Base-by-base conservation (phyloP, 768 basidiomycete genomes). In the Hydnomerulius pinastri region DNA sequence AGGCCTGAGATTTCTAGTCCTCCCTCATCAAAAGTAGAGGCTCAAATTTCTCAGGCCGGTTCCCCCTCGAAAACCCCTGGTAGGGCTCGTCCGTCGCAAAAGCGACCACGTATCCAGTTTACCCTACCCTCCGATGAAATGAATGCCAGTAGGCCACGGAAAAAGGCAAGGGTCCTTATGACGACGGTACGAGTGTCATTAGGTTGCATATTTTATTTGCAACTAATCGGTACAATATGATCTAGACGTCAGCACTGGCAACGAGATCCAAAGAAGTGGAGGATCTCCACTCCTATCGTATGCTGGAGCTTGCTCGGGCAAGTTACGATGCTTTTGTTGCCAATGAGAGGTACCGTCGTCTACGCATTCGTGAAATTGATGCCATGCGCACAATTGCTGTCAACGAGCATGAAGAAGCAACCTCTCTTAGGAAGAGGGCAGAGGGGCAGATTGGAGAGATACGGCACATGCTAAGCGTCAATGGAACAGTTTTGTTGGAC, bases 221-320 rank as follows among this genome's bases (percentile, higher is more conserved):
- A 32, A 32, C 32, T 32, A 32, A 32, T 6, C 11, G 6, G 6
- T 32, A 32, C 32, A 32, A 32, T 32, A 32, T 44, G 12, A 33
- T 11, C 23, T 46, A 41, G 43, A 7, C 11, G 5, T 46, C 38
- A 2, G 44, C n/a, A n/a, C n/a, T n/a, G n/a, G n/a, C 25, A 2
- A 35, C 18, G 37, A 46, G 38, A n/a, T 9, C 13, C 2, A 12
- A 35, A 13, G 44, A 28, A 4, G 11, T 46, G 0, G n/a, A 35
- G 6, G 32, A 51, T 10, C n/a, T 29, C 1, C 25, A 23, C 8
- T 10, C 24, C 6, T 9, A 35, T 17, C 12, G 32, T 10, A 30
- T 42, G 40, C 6, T 46, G 6, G 45, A 46, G 25, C 51, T 52
- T 11, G 40, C 39, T 23, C 33, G n/a, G 13, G 40, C 45, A 4